Evolutionary conservation across 2,329 filamentous ascomycete genomes (phyloP), one percentile per base, ranked within the genome.

Genomic region (Curvularia eragrostidis): DNA sequence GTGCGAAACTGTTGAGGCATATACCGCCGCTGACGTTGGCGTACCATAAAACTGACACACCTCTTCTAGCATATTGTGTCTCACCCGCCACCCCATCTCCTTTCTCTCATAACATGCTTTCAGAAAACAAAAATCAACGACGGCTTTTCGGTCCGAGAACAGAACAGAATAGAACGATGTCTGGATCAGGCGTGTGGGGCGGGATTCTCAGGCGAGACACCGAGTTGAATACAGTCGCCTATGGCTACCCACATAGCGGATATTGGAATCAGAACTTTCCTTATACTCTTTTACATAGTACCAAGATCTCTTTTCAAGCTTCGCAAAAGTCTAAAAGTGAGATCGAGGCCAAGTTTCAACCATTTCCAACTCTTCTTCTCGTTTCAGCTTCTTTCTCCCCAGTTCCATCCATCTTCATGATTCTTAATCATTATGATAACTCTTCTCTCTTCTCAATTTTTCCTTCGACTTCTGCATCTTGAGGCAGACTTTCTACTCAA

Each of bases 11-110:
- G 26, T 46, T 36, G 43, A 36, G 46, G 34, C 50, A 36, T 53
- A 18, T 18, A 23, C 54, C 43, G 48, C 42, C n/a, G 41, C 53
- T 53, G 49, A 53, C 49, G 54, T 48, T 43, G 12, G 23, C 36
- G 54, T 52, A 48, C 42, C 49, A 57, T 13, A 36, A 34, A 55
- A 28, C 28, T 44, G n/a, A 26, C 48, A 47, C 54, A 32, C 39
- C 43, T 42, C n/a, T 32, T 10, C 18, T 10, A 42, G 21, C 42
- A 46, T 32, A 36, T 5, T 9, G 30, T 41, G 12, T 26, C 36
- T 36, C 15, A 34, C 26, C 36, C 26, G 23, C 26, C 42, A 53
- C 24, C n/a, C 13, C 15, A 15, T n/a, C 13, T 23, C n/a, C 43
- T 46, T 21, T 13, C 36, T 18, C 8, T 24, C 6, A 34, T 9